Evolutionary conservation across 495 filamentous ascomycete genomes (phyloP), one percentile per base, ranked within the genome.

Genomic region (Poronia punctata): DNA sequence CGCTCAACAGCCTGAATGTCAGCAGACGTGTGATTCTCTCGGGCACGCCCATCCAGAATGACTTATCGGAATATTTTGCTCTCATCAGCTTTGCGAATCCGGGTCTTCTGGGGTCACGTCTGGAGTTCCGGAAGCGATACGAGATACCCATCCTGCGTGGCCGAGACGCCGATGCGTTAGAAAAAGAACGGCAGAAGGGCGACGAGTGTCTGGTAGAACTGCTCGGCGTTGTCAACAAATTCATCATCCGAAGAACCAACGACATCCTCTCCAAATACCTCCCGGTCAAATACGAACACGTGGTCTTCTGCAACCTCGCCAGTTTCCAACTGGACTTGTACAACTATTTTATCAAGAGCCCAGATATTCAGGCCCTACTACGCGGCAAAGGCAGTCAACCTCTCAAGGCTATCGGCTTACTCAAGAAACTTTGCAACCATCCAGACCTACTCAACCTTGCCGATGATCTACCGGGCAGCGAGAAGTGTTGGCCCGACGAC

Each of bases 341-440:
- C 65, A 94, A 92, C 50, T 82, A 95, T 60, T 99, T 99, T 64
- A 86, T 99, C 61, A 81, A 86, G 33, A 95, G 88, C 36, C 92
- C 93, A 0, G 88, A 95, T 38, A 96, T 99, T 61, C 86, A 89
- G 56, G 86, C 82, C 23, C 69, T 99, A 33, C 77, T 99, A 4
- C 76, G 88, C 42, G 92, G 92, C 27, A 98, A 98, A 63, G 92
- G 89, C 27, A 94, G 87, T 30, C 90, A 96, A 52, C 93, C 92
- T 11, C 74, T 99, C 38, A 96, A 96, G 55, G 92, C 92, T 5
- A 99, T 99, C 54, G 85, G 84, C 10, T 74, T 97, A 41, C 77
- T 99, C 54, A 99, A 99, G 61, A 99, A 99, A 52, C 78, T 99
- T 19, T 99, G 92, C 74, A 99, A 99, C 50, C 92, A 99, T 51